Conservation (phyloP, 371 early-diverging fungal species). For the Zancudomyces culisetae region DNA sequence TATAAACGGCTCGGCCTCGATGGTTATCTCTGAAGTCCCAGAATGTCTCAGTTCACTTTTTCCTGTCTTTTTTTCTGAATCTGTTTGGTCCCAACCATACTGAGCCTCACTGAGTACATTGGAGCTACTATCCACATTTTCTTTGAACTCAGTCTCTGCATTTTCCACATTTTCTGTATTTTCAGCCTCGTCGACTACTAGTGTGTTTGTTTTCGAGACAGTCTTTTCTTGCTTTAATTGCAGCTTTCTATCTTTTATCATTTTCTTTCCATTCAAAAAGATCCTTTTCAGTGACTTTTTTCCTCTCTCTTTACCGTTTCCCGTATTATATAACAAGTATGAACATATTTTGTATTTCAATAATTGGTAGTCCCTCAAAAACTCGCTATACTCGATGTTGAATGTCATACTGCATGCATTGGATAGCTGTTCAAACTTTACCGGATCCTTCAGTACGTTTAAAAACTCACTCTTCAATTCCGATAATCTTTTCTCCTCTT, state of each 20-base stretch:
- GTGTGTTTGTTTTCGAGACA: background rate
- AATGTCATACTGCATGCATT: background rate
- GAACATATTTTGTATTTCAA: background rate
- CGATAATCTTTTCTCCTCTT: background rate
- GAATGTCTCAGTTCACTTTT: background rate
- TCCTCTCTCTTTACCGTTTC: background rate
- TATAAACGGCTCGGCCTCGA: background rate
- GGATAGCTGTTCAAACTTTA: background rate
- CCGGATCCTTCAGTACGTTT: background rate
- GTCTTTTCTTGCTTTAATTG: background rate
- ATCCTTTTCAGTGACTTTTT: background rate
- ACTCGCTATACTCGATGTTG: background rate
- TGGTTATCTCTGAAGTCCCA: background rate
- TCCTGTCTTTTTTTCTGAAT: too few species aligned
- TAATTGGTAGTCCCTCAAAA: conserved; percentile 1
- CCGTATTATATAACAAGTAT: background rate
- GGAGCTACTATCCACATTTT: too few species aligned
- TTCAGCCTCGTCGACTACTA: background rate
- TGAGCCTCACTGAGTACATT: too few species aligned
- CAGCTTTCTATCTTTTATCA: background rate
- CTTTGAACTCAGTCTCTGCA: background rate
- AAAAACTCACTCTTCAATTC: background rate
- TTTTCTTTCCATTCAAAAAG: background rate
- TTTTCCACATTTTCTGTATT: background rate
- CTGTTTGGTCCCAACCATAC: too few species aligned